phyloP scores from a whole-genome alignment of 2,329 filamentous ascomycete genomes.

The Ramularia endophylla region DNA sequence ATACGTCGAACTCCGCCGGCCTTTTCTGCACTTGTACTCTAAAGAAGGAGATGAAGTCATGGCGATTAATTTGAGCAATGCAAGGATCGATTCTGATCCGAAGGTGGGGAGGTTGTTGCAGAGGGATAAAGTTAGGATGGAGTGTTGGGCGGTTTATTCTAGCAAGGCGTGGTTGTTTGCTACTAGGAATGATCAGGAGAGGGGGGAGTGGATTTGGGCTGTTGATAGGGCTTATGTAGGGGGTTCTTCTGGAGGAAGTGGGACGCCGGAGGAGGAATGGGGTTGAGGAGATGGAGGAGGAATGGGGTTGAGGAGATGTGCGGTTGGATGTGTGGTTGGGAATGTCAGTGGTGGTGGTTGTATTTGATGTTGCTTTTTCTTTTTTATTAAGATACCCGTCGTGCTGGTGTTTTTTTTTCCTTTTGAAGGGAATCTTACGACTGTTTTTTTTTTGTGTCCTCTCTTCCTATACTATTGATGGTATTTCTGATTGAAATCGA shows the following conservation, averaged over 20 bases:
- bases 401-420: conserved; percentile 1
- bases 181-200: conserved; percentile 80
- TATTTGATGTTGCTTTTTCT: conserved; percentile 1
- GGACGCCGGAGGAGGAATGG: conserved; percentile 19
- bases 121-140: conserved; percentile 29
- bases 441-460: no score
- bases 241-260: conserved; percentile 21
- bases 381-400: conserved; percentile 11
- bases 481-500: no score
- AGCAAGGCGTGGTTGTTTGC: conserved; percentile 95
- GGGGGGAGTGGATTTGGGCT: conserved; percentile 93
- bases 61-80: conserved; percentile 81
- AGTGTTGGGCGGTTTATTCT: conserved; percentile 88
- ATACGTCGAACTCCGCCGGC: conserved; percentile 84
- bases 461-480: no score
- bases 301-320: not conserved
- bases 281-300: conserved; percentile 1
- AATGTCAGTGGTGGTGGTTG: not conserved
- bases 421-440: no score
- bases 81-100: conserved; percentile 86
- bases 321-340: conserved; percentile 3
- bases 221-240: conserved; percentile 75
- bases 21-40: conserved; percentile 87
- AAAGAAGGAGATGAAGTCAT: conserved; percentile 85
- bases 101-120: conserved; percentile 71